Percentiles rank a stretch among this genome's conserved stretches.
These are phyloP conservation scores for Golubevia pallescens DNA, from an alignment of 1,284 basidiomycete species.

Conservation along the genomic window DNA sequence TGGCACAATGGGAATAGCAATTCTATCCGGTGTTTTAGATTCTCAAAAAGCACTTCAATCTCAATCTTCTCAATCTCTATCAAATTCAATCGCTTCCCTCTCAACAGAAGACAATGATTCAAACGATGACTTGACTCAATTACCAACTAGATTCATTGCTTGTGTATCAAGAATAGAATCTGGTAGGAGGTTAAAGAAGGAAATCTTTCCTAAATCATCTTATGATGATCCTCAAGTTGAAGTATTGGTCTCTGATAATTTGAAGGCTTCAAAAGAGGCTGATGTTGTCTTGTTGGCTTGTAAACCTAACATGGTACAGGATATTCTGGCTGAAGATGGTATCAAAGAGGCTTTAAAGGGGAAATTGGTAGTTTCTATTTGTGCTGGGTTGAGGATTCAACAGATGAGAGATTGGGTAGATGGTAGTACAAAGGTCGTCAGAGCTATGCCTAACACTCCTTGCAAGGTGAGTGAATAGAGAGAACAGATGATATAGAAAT, in stretches of 20 bases:
- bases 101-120: slow-evolving; percentile 6
- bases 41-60: not conserved
- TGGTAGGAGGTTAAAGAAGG: slow-evolving; percentile 29
- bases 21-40: slow-evolving; percentile 88
- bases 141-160: slow-evolving; percentile 45
- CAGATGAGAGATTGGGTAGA: slow-evolving; percentile 80
- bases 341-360: slow-evolving; percentile 83
- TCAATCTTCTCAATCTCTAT: slow-evolving; percentile 10
- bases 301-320: slow-evolving; percentile 86
- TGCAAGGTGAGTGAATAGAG: no score
- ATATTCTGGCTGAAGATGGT: slow-evolving; percentile 78
- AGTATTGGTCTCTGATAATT: slow-evolving; percentile 74
- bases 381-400: slow-evolving; percentile 88
- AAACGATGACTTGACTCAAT: slow-evolving; percentile 30
- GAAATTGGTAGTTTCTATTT: slow-evolving; percentile 93
- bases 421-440: slow-evolving; percentile 80
- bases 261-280: slow-evolving; percentile 74
- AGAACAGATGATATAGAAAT: no score
- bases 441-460: slow-evolving; percentile 99
- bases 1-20: slow-evolving; percentile 97
- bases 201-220: slow-evolving; percentile 18
- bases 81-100: slow-evolving; percentile 21
- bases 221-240: slow-evolving; percentile 72
- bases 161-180: slow-evolving; percentile 53
- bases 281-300: slow-evolving; percentile 76